These are phyloP conservation scores for Trichophyton simii DNA, from an alignment of 2,329 filamentous ascomycete species.

Conservation along the genomic window DNA sequence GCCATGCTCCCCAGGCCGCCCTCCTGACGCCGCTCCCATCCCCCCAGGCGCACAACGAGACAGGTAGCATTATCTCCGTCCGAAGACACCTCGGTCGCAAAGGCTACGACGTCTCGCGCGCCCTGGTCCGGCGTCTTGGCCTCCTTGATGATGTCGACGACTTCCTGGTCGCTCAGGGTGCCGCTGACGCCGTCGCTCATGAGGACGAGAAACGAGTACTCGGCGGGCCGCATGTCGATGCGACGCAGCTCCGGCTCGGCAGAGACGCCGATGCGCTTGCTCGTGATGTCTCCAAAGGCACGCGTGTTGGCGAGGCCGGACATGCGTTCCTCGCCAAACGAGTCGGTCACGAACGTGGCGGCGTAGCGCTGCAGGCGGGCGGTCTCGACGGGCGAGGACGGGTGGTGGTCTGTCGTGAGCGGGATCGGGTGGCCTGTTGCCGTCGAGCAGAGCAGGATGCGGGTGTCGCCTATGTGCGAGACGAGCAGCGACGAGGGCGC, in stretches of 20 bases:
- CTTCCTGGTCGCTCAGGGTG: conserved; percentile 79
- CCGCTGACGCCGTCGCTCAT: conserved; percentile 83
- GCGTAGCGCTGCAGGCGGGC: conserved; percentile 75
- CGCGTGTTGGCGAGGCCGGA: conserved; percentile 86
- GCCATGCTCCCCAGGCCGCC: conserved; percentile 80
- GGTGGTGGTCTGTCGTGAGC: conserved; percentile 83
- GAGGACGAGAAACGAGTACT: conserved; percentile 81
- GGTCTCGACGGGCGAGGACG: conserved; percentile 72
- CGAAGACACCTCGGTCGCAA: conserved; percentile 70
- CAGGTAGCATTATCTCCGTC: conserved; percentile 54
- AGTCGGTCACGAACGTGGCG: conserved; percentile 79
- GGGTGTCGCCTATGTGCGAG: conserved; percentile 86
- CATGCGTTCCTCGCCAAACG: conserved; percentile 94
- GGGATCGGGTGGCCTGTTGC: conserved; percentile 66
- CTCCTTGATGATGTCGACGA: conserved; percentile 92
- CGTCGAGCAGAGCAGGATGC: conserved; percentile 80
- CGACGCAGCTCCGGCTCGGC: conserved; percentile 83
- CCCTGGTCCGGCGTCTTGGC: conserved; percentile 81
- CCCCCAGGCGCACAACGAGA: conserved; percentile 49
- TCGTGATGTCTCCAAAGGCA: conserved; percentile 82
- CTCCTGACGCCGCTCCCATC: conserved; percentile 54
- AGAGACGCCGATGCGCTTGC: conserved; percentile 84
- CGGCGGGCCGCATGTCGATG: conserved; percentile 64
- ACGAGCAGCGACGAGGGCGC: conserved; percentile 72
- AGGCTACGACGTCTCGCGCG: conserved; percentile 64